Evolutionary conservation across 202 grass and related monocot species (phyloP), one percentile per base, ranked within the genome.

Genomic region (Elaeis oleifera): DNA sequence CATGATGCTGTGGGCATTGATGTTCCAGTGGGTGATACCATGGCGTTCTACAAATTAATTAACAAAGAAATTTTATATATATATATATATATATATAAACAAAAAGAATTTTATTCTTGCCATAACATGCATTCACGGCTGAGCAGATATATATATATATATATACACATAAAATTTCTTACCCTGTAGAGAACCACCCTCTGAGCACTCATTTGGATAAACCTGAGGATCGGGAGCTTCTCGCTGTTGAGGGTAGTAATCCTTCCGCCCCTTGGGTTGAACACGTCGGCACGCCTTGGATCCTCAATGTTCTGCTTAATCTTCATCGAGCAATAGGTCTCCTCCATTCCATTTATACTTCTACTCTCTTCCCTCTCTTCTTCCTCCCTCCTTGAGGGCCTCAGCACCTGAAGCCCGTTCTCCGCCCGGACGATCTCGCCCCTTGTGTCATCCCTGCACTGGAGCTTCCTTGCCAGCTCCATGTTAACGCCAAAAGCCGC

Each of bases 1-100:
- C 14, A 82, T 20, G 51, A 82, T 67, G 20, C 20, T 20, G 20
- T 20, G 20, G 31, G 55, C 77, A 36, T 82, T 82, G 24, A 82
- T 71, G 29, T 76, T 76, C 79, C 79, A 82, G 22, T 66, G 62
- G 56, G 74, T 1, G 74, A 22, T 5, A 77, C 18, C 3, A 82
- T 0, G 0, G 50, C 56, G 51, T 82, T 82, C 74, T 82, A 20
- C 20, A 20, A 20, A 20, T 20, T 20, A 27, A 27, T 3, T 4
- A 3, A 27, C 0, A 27, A 0, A 27, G 3, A 27, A 27, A 5
- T n/a, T n/a, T n/a, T 27, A 27, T 27, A 4, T 27, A 27, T 27
- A 4, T 27, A 27, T 27, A 27, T 27, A 27, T 27, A 4, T 27
- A 27, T 27, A 4, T 27, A 27, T 27, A 27, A 27, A 27, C 14